Base-by-base conservation (phyloP, 768 basidiomycete species). In the Hypholoma sublateritium region DNA sequence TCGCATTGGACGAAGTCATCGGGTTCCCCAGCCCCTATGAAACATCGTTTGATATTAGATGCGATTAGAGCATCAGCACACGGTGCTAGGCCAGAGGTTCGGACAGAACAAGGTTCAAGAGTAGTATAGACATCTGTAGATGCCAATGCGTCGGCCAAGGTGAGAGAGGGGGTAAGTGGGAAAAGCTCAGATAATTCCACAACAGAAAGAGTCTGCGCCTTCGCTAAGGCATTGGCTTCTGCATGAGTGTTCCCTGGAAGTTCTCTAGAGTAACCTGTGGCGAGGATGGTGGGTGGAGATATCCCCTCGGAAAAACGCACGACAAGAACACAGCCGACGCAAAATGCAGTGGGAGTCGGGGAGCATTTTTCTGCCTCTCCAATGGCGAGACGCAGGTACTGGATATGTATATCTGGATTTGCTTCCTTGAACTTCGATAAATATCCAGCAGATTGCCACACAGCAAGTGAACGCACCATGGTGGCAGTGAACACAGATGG, bases 221-320 rank as follows among this genome's bases (percentile, higher is more conserved):
- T 97, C 41, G 81, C 68, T 52, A 99, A 74, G 1, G 95, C 95
- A 69, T 96, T 96, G 21, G 94, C 93, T 75, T 99, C 96, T 11
- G 95, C 96, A 70, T 99, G 96, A 3, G 96, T 98, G 68, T 98
- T 98, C 52, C 95, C 96, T 4, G 84, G 78, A 0, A 98, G 79
- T 68, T 98, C 95, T 65, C 97, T 81, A 22, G 95, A 98, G 73
- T 87, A 94, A 16, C 94, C 94, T 2, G 86, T 86, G 12, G 92
- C 75, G 35, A 98, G 71, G 44, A 90, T 72, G 53, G 85, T 72
- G 3, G 85, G 77, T 13, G 66, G 41, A 66, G 64, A 32, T 5
- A 32, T 32, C 28, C 69, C 68, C 44, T 68, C 61, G 16, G 85
- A 80, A 55, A 72, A 71, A 43, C 73, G 75, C 17, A 76, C 74